Evolutionary conservation across 257 asterid species (phyloP), one percentile per base, ranked within the genome.

Genomic region (Solanum sitiens): DNA sequence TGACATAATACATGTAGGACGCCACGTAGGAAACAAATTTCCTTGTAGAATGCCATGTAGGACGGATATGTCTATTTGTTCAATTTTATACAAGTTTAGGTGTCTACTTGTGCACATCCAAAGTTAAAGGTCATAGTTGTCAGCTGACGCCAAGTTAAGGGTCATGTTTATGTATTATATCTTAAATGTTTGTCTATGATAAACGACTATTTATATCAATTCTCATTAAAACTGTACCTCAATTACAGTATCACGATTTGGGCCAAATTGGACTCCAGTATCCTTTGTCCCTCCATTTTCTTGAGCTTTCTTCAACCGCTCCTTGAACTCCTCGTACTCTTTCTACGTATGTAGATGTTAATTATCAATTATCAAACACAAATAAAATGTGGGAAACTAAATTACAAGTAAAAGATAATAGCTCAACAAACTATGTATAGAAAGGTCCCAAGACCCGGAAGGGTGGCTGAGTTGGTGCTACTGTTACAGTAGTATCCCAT

Each of bases 311-410:
- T 77, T 86, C 47, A 93, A 75, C 3, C 88, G 85, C 67, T 89
- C 89, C 92, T 88, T 80, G 83, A 94, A 94, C 68, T 73, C 88
- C 3, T 56, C 76, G 40, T 93, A 93, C 73, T 84, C 87, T 82
- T 84, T 85, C 98, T 93, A 91, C 87, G 3, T 5, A 47, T 6
- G 7, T 0, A 27, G 42, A 44, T 16, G 42, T 1, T 27, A 79
- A 77, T 2, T 11, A 4, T 25, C 84, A 25, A 63, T 63, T 65
- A 68, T 56, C 63, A 18, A 56, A 59, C 25, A 59, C n/a, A 59
- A 8, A 59, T 20, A 59, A 59, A 21, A 59, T 8, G 5, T 7
- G 68, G 65, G 68, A 59, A 59, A 21, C 68, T 59, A 59, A 21
- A 59, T 21, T 21, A 59, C 68, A 21, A 59, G 13, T 59, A 59